Evolutionary conservation across 805 yeast species (phyloP).

Genomic region (Barnettozyma populi): DNA sequence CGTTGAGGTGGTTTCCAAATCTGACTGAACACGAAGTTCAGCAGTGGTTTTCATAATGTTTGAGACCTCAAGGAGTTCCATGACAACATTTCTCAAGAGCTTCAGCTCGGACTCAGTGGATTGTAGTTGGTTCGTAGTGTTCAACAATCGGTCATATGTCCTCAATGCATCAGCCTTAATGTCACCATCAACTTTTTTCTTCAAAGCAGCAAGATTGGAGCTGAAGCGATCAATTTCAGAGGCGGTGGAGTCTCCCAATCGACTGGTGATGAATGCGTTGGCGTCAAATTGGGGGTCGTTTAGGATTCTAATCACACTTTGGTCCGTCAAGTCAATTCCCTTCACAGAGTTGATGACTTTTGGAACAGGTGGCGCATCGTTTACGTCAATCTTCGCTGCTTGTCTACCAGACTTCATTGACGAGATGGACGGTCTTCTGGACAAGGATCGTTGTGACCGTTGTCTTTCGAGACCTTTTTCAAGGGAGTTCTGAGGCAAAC

Average conservation of each 20-base stretch:
- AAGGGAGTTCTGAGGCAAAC: slow-evolving; percentile 5
- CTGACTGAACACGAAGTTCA: slow-evolving; percentile 46
- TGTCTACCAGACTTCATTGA: background rate
- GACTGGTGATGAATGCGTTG: slow-evolving; percentile 39
- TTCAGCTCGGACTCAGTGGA: slow-evolving; percentile 62
- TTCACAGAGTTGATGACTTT: slow-evolving; percentile 6
- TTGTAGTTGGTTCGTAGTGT: slow-evolving; percentile 53
- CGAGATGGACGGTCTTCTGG: background rate
- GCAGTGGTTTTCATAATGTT: slow-evolving; percentile 59
- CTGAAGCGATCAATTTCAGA: slow-evolving; percentile 67
- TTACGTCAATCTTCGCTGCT: background rate
- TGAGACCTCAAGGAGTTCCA: slow-evolving; percentile 54
- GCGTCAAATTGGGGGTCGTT: slow-evolving; percentile 43
- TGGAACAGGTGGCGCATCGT: slow-evolving; percentile 7
- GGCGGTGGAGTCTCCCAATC: slow-evolving; percentile 62
- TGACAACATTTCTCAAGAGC: slow-evolving; percentile 52
- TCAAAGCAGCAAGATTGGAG: slow-evolving; percentile 44
- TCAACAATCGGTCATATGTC: slow-evolving; percentile 57
- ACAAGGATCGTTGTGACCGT: slow-evolving; percentile 2
- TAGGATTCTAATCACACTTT: slow-evolving; percentile 29
- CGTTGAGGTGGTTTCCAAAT: slow-evolving; percentile 26
- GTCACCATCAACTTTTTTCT: slow-evolving; percentile 46
- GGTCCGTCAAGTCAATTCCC: slow-evolving; percentile 18
- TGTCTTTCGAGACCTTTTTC: slow-evolving; percentile 6
- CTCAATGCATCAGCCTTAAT: slow-evolving; percentile 54